A percentile compares a stretch with the other conserved stretches of the same genome.
These are phyloP conservation scores for Gossypium ekmanianum DNA, from an alignment of 345 rosid genomes.

Conservation along the genomic window DNA sequence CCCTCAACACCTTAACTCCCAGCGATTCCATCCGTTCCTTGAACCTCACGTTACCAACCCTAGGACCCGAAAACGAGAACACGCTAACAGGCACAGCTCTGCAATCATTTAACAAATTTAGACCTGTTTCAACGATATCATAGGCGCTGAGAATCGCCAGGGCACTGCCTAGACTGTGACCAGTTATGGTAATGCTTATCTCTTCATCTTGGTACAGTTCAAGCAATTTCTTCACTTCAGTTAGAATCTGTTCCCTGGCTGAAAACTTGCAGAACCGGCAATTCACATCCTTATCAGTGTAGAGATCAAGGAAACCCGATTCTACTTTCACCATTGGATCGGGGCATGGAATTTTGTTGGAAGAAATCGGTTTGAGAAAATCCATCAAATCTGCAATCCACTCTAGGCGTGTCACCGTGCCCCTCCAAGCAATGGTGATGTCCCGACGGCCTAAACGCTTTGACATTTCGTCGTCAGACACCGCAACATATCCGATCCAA, in stretches of 20 bases:
- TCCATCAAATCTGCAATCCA: conserved; percentile 80
- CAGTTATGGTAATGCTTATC: conserved; percentile 69
- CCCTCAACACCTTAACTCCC: conserved; percentile 75
- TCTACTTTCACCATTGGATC: conserved; percentile 68
- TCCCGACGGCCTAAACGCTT: conserved; percentile 67
- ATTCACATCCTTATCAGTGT: conserved; percentile 54
- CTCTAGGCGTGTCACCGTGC: conserved; percentile 75
- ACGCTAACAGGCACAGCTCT: conserved; percentile 49
- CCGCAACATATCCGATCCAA: conserved; percentile 88
- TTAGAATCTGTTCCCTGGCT: conserved; percentile 61
- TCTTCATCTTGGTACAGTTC: conserved; percentile 47
- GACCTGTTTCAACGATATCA: conserved; percentile 61
- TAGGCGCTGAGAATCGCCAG: conserved; percentile 71
- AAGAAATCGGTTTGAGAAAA: conserved; percentile 46
- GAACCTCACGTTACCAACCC: conserved; percentile 70
- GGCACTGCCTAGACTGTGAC: conserved; percentile 84
- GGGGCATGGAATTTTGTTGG: conserved; percentile 56
- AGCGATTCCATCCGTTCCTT: conserved; percentile 53
- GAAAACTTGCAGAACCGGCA: conserved; percentile 66
- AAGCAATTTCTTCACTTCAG: conserved; percentile 51
- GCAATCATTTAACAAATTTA: conserved; percentile 36
- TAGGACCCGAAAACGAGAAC: conserved; percentile 63
- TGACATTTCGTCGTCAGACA: conserved; percentile 49
- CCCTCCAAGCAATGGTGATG: conserved; percentile 70
- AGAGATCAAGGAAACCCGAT: conserved; percentile 77